Percentiles rank a stretch among this genome's conserved stretches.
Evolutionary conservation across 208 protist species (phyloP).

Genomic region (Trypanosoma congolense): DNA sequence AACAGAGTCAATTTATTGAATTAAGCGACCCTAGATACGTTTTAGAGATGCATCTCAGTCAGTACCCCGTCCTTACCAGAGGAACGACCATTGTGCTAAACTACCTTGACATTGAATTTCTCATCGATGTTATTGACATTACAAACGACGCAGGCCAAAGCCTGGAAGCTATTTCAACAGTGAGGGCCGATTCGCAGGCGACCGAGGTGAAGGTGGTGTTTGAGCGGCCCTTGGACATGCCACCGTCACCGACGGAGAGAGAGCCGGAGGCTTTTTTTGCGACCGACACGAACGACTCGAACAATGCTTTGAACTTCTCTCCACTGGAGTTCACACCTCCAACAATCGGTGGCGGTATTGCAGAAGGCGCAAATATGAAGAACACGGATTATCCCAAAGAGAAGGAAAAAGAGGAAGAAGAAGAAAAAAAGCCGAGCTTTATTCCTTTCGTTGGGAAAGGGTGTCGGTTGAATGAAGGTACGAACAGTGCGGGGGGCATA

Average conservation of each 20-base stretch:
- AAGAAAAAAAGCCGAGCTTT: conserved; percentile 14
- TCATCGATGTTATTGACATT: conserved; percentile 85
- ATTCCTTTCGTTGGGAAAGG: conserved; percentile 23
- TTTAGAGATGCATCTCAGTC: conserved; percentile 84
- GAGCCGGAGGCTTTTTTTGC: conserved; percentile 17
- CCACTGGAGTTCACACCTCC: conserved; percentile 58
- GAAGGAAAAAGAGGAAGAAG: conserved; percentile 1
- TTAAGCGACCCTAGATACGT: conserved; percentile 91
- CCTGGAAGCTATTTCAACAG: conserved; percentile 84
- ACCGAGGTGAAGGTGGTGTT: conserved; percentile 94
- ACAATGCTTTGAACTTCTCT: conserved; percentile 51
- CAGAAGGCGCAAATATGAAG: too few species aligned
- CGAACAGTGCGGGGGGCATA: neutral
- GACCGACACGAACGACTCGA: conserved; percentile 53
- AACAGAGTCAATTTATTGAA: conserved; percentile 87
- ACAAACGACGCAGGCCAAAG: conserved; percentile 35
- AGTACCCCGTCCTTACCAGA: conserved; percentile 88
- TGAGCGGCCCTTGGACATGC: conserved; percentile 89
- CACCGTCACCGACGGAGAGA: conserved; percentile 44
- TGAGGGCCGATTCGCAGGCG: conserved; percentile 71
- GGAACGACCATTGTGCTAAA: conserved; percentile 88
- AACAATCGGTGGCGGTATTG: conserved; percentile 42
- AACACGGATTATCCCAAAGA: too few species aligned
- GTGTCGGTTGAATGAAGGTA: conserved; percentile 13
- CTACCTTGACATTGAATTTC: conserved; percentile 86